phyloP scores from a whole-genome alignment of 768 basidiomycete genomes.

The Agaricus blazei region DNA sequence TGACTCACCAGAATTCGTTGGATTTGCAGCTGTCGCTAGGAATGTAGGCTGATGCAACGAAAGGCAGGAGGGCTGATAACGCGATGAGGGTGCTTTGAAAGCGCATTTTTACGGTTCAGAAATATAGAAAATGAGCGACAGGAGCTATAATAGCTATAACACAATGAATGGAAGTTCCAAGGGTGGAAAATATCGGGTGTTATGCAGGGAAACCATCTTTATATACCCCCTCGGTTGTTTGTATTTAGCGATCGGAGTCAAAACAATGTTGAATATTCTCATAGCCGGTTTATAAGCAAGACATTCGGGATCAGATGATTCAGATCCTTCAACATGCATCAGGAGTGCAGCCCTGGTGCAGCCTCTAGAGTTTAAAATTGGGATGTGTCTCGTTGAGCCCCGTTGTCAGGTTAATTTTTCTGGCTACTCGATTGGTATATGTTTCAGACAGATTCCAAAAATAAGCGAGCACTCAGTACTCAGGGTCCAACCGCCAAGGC shows the following conservation, averaged over 20 bases:
- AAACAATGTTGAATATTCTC: too few relatives aligned
- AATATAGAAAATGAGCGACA: constrained; percentile 3
- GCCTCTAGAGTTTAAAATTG: too few relatives aligned
- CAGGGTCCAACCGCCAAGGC: too few relatives aligned
- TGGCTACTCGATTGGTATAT: too few relatives aligned
- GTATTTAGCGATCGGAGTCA: neutral
- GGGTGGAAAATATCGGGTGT: neutral
- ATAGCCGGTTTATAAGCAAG: too few relatives aligned
- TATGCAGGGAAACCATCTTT: neutral
- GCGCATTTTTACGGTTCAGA: constrained; percentile 4
- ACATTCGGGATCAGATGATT: too few relatives aligned
- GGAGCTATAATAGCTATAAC: constrained; percentile 8
- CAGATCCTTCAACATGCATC: too few relatives aligned
- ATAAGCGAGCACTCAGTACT: too few relatives aligned
- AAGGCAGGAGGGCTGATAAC: constrained; percentile 6
- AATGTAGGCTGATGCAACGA: constrained; percentile 1
- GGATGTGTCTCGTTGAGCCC: too few relatives aligned
- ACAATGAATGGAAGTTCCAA: neutral
- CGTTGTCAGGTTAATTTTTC: too few relatives aligned
- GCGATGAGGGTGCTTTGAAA: constrained; percentile 2
- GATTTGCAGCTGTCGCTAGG: constrained; percentile 19
- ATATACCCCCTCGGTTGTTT: neutral
- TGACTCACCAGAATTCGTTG: constrained; percentile 25
- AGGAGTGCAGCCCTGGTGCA: too few relatives aligned
- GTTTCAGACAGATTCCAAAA: too few relatives aligned